Evolutionary conservation across 345 rosid species (phyloP).

Genomic region (Limnanthes douglasii): DNA sequence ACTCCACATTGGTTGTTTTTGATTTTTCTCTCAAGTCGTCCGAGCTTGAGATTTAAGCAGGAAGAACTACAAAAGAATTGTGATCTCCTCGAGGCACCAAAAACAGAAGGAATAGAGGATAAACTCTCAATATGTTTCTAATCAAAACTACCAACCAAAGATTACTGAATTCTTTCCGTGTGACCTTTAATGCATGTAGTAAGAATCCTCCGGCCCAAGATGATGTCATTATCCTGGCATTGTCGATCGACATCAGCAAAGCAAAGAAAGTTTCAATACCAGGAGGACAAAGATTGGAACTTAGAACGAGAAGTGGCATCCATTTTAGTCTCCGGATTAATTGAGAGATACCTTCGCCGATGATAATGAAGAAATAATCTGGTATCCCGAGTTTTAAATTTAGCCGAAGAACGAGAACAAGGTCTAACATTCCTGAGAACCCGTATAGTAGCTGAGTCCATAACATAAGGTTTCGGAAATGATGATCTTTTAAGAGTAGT

Average conservation of each 20-base stretch:
- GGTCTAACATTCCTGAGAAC: constrained; percentile 78
- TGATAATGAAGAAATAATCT: constrained; percentile 50
- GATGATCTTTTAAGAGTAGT: constrained; percentile 49
- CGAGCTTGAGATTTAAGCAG: constrained; percentile 21
- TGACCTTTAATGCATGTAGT: constrained; percentile 51
- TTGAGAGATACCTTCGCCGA: constrained; percentile 47
- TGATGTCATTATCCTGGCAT: constrained; percentile 52
- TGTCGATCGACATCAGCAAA: constrained; percentile 84
- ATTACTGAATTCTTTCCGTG: constrained; percentile 39
- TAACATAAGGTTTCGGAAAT: constrained; percentile 49
- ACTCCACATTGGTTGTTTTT: constrained; percentile 33
- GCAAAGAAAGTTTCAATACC: constrained; percentile 91
- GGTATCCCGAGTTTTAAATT: constrained; percentile 60
- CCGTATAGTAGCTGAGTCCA: constrained; percentile 78
- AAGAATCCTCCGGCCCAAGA: constrained; percentile 78
- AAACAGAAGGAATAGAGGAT: constrained; percentile 52
- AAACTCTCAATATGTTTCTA: constrained; percentile 49
- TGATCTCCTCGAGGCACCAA: constrained; percentile 59
- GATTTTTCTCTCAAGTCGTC: constrained; percentile 18
- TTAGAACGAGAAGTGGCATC: constrained; percentile 91
- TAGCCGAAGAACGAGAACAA: constrained; percentile 58
- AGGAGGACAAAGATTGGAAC: constrained; percentile 73
- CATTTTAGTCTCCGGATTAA: constrained; percentile 61
- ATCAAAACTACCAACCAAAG: constrained; percentile 78
- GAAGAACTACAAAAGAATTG: constrained; percentile 35